phyloP scores from a whole-genome alignment of 345 rosid species.

The Zanthoxylum bungeanum region DNA sequence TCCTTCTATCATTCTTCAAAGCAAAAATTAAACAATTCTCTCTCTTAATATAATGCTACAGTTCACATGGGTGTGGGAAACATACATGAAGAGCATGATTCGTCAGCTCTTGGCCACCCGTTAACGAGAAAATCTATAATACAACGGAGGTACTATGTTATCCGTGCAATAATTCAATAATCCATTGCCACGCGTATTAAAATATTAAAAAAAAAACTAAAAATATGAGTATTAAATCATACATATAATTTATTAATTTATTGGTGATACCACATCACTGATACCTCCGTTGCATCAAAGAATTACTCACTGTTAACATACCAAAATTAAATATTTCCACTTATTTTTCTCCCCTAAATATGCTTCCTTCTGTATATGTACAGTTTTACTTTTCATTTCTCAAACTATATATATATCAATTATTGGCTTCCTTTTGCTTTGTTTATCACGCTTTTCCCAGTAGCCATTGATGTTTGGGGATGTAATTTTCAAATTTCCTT shows the following conservation, averaged over 20 bases:
- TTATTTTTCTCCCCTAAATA: conserved; percentile 5
- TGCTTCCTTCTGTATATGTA: conserved; percentile 10
- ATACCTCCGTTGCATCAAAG: too few species aligned
- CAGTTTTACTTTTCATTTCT: conserved; percentile 2
- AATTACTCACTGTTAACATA: too few species aligned
- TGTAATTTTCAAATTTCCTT: background rate
- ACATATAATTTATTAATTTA: too few species aligned
- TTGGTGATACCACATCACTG: too few species aligned
- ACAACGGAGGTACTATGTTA: too few species aligned
- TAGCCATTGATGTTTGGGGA: background rate
- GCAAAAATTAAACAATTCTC: too few species aligned
- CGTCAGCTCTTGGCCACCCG: conserved; percentile 45
- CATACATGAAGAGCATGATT: conserved; percentile 60
- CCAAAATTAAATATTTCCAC: conserved; percentile 28
- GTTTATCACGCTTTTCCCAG: conserved; percentile 8
- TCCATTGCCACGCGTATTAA: too few species aligned
- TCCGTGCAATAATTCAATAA: too few species aligned
- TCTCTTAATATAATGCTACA: conserved; percentile 9
- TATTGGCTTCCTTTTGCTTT: conserved; percentile 30
- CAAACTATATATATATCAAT: conserved; percentile 26
- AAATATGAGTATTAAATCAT: too few species aligned
- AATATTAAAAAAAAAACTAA: too few species aligned
- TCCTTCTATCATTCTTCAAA: too few species aligned
- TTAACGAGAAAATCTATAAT: too few species aligned
- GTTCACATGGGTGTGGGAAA: conserved; percentile 42